These are phyloP conservation scores for Pythium aristosporum DNA, from an alignment of 352 stramenopile species.

Conservation along the genomic window DNA sequence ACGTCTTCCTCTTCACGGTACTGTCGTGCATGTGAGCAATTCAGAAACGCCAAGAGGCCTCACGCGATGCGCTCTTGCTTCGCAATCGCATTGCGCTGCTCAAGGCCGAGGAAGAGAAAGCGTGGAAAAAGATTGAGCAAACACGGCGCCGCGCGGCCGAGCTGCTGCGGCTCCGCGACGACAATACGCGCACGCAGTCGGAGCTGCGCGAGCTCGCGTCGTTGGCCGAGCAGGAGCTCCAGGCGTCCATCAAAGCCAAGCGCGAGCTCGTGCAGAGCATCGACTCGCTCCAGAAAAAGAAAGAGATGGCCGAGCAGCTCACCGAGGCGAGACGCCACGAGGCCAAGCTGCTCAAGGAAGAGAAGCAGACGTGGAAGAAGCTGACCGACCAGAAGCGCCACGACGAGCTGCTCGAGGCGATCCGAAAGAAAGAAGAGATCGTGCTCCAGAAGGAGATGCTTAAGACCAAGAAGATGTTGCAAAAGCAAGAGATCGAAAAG, in stretches of 20 bases:
- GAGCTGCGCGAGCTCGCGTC: constrained; percentile 61
- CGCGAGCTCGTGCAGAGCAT: constrained; percentile 76
- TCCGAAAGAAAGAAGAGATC: constrained; percentile 72
- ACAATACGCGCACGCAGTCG: constrained; percentile 59
- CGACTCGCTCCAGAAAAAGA: constrained; percentile 81
- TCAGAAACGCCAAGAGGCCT: constrained; percentile 74
- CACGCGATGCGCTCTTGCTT: constrained; percentile 70
- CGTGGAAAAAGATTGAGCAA: constrained; percentile 87
- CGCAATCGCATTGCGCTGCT: constrained; percentile 81
- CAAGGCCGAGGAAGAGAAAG: constrained; percentile 78
- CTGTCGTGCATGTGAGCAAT: not conserved
- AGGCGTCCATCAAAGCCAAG: constrained; percentile 69
- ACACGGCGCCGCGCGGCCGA: constrained; percentile 69
- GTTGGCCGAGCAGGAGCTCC: constrained; percentile 59
- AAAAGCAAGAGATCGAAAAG: constrained; percentile 75
- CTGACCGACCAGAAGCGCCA: constrained; percentile 63
- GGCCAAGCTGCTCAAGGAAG: constrained; percentile 76
- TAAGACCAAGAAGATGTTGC: constrained; percentile 60
- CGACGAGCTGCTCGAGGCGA: constrained; percentile 60
- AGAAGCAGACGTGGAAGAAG: constrained; percentile 79
- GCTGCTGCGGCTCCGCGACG: constrained; percentile 63
- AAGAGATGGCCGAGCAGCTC: constrained; percentile 68
- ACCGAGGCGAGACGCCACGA: constrained; percentile 62
- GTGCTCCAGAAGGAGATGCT: constrained; percentile 65
- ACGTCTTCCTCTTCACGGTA: not conserved